phyloP scores from a whole-genome alignment of 495 filamentous ascomycete species.

The Xeromyces bisporus region DNA sequence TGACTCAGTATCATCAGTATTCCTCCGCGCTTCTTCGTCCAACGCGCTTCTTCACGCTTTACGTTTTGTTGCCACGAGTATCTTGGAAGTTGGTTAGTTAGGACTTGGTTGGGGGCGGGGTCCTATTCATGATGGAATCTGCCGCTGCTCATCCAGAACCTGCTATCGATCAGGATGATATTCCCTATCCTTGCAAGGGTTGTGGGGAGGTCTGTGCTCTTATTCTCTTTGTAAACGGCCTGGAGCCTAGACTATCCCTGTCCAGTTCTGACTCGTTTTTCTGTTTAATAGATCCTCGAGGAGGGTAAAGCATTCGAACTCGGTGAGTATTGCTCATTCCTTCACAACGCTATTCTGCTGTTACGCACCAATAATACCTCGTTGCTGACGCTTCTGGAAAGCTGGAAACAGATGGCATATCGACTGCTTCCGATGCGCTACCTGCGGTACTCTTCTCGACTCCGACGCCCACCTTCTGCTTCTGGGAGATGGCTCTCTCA shows the following conservation, averaged over 20 bases:
- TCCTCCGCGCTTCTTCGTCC: not conserved
- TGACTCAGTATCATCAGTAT: no score
- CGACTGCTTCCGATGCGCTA: conserved; percentile 97
- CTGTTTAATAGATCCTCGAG: conserved; percentile 59
- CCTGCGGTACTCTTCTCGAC: conserved; percentile 86
- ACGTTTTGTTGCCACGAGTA: not conserved
- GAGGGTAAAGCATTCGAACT: conserved; percentile 98
- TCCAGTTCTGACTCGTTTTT: conserved; percentile 3
- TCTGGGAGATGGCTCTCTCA: conserved; percentile 91
- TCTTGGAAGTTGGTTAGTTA: not conserved
- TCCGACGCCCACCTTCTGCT: conserved; percentile 96
- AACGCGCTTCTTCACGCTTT: not conserved
- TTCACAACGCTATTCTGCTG: conserved; percentile 1
- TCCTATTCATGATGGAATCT: conserved; percentile 20
- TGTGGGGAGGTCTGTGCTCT: conserved; percentile 68
- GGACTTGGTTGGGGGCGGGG: not conserved
- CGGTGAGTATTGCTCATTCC: conserved; percentile 40
- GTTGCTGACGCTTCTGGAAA: conserved; percentile 20
- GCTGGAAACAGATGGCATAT: conserved; percentile 99
- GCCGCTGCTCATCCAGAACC: conserved; percentile 51
- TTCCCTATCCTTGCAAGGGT: conserved; percentile 83
- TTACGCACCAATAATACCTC: conserved; percentile 2
- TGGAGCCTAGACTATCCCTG: conserved; percentile 4
- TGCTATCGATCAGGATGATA: conserved; percentile 76
- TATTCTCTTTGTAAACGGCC: conserved; percentile 1